Base-by-base conservation (phyloP, 176 grass and related monocot species). In the Oryza coarctata region DNA sequence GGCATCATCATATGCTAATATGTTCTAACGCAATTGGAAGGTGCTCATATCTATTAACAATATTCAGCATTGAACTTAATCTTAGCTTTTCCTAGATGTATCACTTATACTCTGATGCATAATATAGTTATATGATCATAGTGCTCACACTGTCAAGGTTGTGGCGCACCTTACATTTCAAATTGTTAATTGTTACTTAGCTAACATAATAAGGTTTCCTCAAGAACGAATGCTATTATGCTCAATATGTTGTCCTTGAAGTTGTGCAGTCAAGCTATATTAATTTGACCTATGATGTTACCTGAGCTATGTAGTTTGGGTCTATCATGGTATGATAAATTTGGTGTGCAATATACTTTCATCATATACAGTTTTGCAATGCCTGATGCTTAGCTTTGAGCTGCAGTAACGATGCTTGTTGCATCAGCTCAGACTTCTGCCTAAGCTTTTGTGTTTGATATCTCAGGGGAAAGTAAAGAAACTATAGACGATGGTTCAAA, bases 401-500 rank as follows among this genome's bases (percentile, higher is more conserved):
- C 61, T 12, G 61, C 18, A 45, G 20, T 72, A 45, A 28, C 25
- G 35, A 64, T 66, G 41, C 44, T 69, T 74, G 13, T 44, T 8
- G 52, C 52, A 57, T 50, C 1, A 18, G 45, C 20, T 34, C 22
- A 18, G 52, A 63, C 79, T 65, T 83, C 7, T 27, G 20, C 68
- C 43, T 27, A 36, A 74, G 68, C 8, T 58, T 38, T 1, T 17
- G 20, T 66, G 9, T 10, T 68, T 86, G 26, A 47, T 70, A 14
- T 85, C 70, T 66, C 90, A 98, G 95, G 84, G 63, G 83, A 74
- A 71, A 82, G 33, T 26, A 82, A 77, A 83, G 89, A 90, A 74
- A 84, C 68, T 31, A 88, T 91, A 7, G 86, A 93, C 13, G 94
- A 97, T 77, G 95, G 95, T 57, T 91, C 83, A 12, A 98, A 94